These are phyloP conservation scores for Rutstroemia sp. DNA, from an alignment of 2,329 filamentous ascomycete genomes.

Conservation along the genomic window DNA sequence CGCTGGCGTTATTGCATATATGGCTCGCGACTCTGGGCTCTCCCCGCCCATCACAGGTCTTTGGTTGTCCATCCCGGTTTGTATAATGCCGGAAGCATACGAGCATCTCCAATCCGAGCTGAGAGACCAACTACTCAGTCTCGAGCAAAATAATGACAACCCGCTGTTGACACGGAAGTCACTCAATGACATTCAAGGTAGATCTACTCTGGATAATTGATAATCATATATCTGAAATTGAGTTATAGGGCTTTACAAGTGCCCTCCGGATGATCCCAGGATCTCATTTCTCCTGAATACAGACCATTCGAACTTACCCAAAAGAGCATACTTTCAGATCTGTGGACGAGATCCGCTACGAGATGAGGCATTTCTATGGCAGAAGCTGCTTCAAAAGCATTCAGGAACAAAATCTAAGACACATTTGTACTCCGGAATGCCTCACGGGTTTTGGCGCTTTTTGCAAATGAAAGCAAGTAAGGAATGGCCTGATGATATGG, in stretches of 20 bases:
- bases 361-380: constrained; percentile 47
- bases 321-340: constrained; percentile 41
- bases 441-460: constrained; percentile 27
- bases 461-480: no score
- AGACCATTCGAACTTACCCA: no score
- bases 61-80: constrained; percentile 36
- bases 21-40: constrained; percentile 35
- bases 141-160: constrained; percentile 35
- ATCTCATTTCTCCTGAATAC: no score
- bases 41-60: constrained; percentile 39
- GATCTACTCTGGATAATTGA: no score
- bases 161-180: constrained; percentile 25
- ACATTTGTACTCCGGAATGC: constrained; percentile 29
- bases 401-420: constrained; percentile 25
- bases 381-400: constrained; percentile 38
- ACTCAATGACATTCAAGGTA: no score
- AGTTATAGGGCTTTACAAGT: no score
- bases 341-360: constrained; percentile 43
- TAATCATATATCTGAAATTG: no score
- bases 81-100: constrained; percentile 30
- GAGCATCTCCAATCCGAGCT: constrained; percentile 25
- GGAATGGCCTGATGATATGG: no score
- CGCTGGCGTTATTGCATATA: constrained; percentile 33
- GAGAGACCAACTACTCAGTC: constrained; percentile 23
- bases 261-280: no score